Evolutionary conservation across 208 protist genomes (phyloP).

Genomic region (Acanthamoeba triangularis): DNA sequence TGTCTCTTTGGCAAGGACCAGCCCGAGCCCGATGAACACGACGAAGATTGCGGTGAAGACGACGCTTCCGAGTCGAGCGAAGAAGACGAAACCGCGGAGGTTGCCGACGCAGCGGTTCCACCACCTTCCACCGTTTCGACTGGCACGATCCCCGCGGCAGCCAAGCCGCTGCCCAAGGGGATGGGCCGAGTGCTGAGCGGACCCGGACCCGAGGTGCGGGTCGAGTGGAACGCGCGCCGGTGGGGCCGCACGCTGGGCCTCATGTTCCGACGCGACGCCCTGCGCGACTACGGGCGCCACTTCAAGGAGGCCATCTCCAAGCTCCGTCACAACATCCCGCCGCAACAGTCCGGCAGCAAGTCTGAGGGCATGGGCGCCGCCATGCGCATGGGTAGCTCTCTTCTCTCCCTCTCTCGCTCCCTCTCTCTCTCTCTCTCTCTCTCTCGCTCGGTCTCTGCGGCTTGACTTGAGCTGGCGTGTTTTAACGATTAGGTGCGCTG

Average conservation of each 20-base stretch:
- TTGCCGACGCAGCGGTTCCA: background rate
- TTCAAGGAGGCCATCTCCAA: constrained; percentile 30
- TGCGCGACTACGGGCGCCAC: constrained; percentile 21
- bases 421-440: no score
- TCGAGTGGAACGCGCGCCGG: background rate
- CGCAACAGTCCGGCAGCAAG: background rate
- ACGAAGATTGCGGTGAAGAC: background rate
- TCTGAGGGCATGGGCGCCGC: constrained; percentile 49
- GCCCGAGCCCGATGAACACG: background rate
- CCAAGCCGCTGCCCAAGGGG: constrained; percentile 25
- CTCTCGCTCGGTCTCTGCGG: no score
- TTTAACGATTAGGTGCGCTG: background rate
- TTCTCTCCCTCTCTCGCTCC: no score
- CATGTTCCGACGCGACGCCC: constrained; percentile 19
- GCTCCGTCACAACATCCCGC: background rate
- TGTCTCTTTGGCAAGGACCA: background rate
- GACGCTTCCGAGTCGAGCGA: background rate
- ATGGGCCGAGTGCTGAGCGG: constrained; percentile 3
- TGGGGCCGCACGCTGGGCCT: constrained; percentile 31
- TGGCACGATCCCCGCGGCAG: background rate
- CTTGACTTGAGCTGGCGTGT: background rate
- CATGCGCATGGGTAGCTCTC: constrained; percentile 15
- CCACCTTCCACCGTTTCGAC: background rate
- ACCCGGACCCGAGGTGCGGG: background rate
- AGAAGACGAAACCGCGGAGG: background rate